Percentiles rank a stretch among this genome's conserved stretches.
phyloP scores from a whole-genome alignment of 2,329 filamentous ascomycete genomes.

The Penicillium paneum region DNA sequence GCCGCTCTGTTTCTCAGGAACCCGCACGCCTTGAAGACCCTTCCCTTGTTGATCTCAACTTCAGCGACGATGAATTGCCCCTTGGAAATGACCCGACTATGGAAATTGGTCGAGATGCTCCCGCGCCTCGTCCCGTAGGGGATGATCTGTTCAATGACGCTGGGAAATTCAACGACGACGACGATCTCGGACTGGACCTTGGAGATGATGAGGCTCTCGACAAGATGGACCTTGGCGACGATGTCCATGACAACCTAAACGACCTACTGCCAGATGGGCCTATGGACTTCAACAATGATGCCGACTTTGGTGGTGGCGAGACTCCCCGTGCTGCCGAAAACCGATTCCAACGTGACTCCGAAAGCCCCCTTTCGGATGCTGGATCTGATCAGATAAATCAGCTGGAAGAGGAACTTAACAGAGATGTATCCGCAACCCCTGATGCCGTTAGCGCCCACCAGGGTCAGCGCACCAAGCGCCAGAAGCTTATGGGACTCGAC shows the following conservation, averaged over 20 bases:
- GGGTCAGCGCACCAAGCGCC: constrained; percentile 72
- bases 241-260: constrained; percentile 56
- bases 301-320: constrained; percentile 58
- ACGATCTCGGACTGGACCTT: constrained; percentile 49
- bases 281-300: constrained; percentile 48
- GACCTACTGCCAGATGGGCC: constrained; percentile 57
- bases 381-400: constrained; percentile 61
- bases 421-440: constrained; percentile 22
- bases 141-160: constrained; percentile 57
- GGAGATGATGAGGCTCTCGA: constrained; percentile 46
- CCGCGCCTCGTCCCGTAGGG: constrained; percentile 60
- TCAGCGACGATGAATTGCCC: constrained; percentile 63
- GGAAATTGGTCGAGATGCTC: constrained; percentile 86
- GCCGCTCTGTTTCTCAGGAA: constrained; percentile 49
- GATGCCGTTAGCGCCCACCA: constrained; percentile 59
- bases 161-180: constrained; percentile 60
- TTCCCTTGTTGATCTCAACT: constrained; percentile 69
- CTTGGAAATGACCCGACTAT: constrained; percentile 66
- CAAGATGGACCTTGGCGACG: constrained; percentile 36
- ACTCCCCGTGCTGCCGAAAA: constrained; percentile 46
- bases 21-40: constrained; percentile 60
- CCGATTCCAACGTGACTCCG: constrained; percentile 61
- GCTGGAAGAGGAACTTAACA: constrained; percentile 43
- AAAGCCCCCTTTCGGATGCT: constrained; percentile 68
- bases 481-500: constrained; percentile 80